phyloP scores from a whole-genome alignment of 2,329 filamentous ascomycete species.

The Trichoderma sp. region DNA sequence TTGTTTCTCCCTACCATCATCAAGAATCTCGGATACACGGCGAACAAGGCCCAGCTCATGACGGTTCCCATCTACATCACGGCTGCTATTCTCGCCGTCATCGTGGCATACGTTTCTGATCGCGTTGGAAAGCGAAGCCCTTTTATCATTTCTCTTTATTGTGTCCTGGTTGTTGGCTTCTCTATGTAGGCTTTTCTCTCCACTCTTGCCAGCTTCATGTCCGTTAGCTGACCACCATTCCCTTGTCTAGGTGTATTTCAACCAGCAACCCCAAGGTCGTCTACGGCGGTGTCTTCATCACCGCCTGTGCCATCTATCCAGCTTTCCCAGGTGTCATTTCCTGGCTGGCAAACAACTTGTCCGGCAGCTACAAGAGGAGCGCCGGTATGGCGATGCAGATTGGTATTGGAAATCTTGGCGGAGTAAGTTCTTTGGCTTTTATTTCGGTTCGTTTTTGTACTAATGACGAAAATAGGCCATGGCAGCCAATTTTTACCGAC shows the following conservation, averaged over 20 bases:
- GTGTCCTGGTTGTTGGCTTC: constrained; percentile 57
- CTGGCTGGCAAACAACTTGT: constrained; percentile 78
- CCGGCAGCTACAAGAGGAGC: constrained; percentile 64
- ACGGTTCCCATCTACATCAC: constrained; percentile 62
- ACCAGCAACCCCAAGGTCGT: constrained; percentile 59
- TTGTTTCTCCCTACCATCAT: constrained; percentile 67
- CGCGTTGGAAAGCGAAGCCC: constrained; percentile 54
- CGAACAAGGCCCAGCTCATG: constrained; percentile 64
- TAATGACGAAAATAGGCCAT: constrained; percentile 61
- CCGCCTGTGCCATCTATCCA: constrained; percentile 77
- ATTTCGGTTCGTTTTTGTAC: too few species aligned
- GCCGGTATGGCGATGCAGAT: constrained; percentile 67
- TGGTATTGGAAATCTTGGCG: constrained; percentile 59
- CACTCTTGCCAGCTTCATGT: neutral
- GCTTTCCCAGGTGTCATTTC: constrained; percentile 76
- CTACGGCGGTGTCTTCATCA: constrained; percentile 77
- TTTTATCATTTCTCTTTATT: constrained; percentile 57
- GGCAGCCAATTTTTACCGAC: constrained; percentile 71
- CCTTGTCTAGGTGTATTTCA: constrained; percentile 55
- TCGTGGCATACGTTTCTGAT: constrained; percentile 58
- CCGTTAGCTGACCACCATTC: neutral
- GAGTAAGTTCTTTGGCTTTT: constrained; percentile 45
- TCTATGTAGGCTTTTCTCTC: constrained; percentile 44
- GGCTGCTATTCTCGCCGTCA: constrained; percentile 60
- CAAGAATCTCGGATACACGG: constrained; percentile 57